Evolutionary conservation across 192 early-diverging fungal genomes (phyloP).

Genomic region (Martensiomyces pterosporus): DNA sequence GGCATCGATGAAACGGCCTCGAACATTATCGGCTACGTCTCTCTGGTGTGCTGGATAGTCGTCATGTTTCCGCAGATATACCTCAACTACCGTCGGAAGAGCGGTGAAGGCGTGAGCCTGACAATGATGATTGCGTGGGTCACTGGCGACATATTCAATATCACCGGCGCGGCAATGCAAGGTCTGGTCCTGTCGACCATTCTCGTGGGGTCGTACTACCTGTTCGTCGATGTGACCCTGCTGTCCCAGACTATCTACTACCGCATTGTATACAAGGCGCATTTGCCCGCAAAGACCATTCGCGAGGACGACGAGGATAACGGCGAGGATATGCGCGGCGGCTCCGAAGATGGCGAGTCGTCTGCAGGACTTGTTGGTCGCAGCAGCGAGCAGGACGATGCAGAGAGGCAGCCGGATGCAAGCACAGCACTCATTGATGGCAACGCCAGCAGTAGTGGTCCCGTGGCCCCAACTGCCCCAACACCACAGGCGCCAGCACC

Average conservation of each 20-base stretch:
- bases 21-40: constrained; percentile 56
- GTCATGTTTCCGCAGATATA: constrained; percentile 81
- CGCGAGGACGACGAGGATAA: constrained; percentile 2
- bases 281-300: constrained; percentile 9
- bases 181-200: constrained; percentile 69
- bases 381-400: neutral
- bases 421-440: neutral
- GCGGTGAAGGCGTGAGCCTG: constrained; percentile 70
- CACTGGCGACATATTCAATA: constrained; percentile 70
- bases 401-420: neutral
- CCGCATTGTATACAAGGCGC: constrained; percentile 35
- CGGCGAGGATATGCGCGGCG: neutral
- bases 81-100: constrained; percentile 73
- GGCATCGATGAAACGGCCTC: constrained; percentile 12
- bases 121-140: constrained; percentile 73
- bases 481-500: no score
- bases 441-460: no score
- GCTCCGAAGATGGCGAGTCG: neutral
- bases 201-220: constrained; percentile 66
- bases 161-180: constrained; percentile 69
- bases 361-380: neutral
- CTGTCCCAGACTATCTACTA: constrained; percentile 69
- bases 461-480: no score
- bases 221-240: constrained; percentile 62
- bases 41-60: constrained; percentile 72